Conservation (phyloP, 805 yeast species). For the Saccharomycopsis javanensis region DNA sequence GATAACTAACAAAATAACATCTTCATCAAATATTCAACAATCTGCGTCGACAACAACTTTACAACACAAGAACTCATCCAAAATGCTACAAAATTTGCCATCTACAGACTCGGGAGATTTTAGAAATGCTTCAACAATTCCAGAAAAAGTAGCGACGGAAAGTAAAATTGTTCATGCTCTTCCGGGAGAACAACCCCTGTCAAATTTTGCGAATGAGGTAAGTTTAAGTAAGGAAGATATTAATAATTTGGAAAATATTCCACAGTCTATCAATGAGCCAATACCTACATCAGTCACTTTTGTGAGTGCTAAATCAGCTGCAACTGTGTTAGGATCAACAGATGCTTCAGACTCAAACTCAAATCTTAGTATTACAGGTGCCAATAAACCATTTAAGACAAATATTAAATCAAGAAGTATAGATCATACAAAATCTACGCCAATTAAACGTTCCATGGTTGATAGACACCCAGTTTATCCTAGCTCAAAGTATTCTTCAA, state of each 20-base stretch:
- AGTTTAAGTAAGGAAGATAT: not conserved
- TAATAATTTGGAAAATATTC: not conserved
- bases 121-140: not conserved
- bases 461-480: constrained; percentile 15
- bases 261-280: constrained; percentile 13
- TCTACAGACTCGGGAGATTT: not conserved
- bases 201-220: not conserved
- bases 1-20: not conserved
- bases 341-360: constrained; percentile 34
- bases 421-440: constrained; percentile 61
- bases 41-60: not conserved
- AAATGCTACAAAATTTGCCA: not conserved
- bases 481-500: not conserved
- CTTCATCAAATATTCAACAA: not conserved
- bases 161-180: not conserved
- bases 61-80: not conserved
- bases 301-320: constrained; percentile 59
- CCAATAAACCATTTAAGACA: constrained; percentile 29
- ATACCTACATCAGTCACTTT: constrained; percentile 30
- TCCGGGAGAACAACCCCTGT: not conserved
- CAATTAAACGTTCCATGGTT: constrained; percentile 37
- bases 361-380: constrained; percentile 49
- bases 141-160: too few relatives aligned
- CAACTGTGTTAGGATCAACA: constrained; percentile 35
- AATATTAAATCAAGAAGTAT: constrained; percentile 34